These are phyloP conservation scores for Amorphotheca resinae DNA, from an alignment of 495 filamentous ascomycete species.

Conservation along the genomic window DNA sequence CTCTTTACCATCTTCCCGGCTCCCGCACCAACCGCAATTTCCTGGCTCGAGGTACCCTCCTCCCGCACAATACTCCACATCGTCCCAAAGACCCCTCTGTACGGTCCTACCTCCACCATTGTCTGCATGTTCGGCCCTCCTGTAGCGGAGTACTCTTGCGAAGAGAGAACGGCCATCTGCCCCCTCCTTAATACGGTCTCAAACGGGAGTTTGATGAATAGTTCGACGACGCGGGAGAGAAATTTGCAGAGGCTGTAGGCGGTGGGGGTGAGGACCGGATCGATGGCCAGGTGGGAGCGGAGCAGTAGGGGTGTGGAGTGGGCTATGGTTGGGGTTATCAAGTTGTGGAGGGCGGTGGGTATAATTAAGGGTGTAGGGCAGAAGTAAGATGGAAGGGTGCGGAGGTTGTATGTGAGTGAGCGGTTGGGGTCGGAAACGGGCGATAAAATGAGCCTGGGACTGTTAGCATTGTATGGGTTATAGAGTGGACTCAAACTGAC, in stretches of 20 bases:
- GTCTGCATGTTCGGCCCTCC: conserved; percentile 36
- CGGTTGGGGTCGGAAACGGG: conserved; percentile 61
- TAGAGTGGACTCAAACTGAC: conserved; percentile 22
- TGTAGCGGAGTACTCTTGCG: conserved; percentile 23
- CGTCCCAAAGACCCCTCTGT: conserved; percentile 70
- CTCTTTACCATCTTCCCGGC: conserved; percentile 23
- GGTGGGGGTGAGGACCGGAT: conserved; percentile 68
- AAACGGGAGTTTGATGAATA: conserved; percentile 74
- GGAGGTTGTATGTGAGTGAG: conserved; percentile 53
- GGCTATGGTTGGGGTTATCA: conserved; percentile 67
- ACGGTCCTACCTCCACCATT: conserved; percentile 60
- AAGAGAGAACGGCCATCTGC: conserved; percentile 53
- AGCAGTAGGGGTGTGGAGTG: conserved; percentile 72
- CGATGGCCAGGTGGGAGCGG: conserved; percentile 62
- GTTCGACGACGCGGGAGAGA: conserved; percentile 58
- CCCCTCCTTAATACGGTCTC: conserved; percentile 86
- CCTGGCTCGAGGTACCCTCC: conserved; percentile 44
- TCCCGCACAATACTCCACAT: conserved; percentile 80
- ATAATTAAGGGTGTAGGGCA: conserved; percentile 59
- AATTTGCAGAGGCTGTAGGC: conserved; percentile 70
- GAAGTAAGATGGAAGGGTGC: conserved; percentile 61
- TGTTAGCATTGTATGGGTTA: conserved; percentile 6
- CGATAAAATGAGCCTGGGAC: conserved; percentile 57
- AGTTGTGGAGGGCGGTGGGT: conserved; percentile 75
- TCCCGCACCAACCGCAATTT: conserved; percentile 20